These are phyloP conservation scores for Linaria vulgaris DNA, from an alignment of 257 asterid species.

Conservation along the genomic window DNA sequence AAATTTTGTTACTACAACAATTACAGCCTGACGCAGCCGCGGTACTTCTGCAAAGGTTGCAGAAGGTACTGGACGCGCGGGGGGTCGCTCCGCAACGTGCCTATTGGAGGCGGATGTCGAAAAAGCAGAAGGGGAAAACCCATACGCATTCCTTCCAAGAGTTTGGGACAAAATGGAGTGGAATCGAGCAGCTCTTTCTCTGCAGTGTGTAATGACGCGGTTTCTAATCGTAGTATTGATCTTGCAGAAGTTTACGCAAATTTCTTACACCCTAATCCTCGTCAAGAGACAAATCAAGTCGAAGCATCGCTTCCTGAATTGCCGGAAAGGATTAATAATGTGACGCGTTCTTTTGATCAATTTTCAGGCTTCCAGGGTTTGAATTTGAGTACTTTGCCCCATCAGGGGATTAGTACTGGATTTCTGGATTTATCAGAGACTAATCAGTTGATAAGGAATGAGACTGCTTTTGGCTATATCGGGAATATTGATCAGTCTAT, in stretches of 20 bases:
- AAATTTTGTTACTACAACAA: conserved; percentile 86
- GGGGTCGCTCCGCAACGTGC: conserved; percentile 77
- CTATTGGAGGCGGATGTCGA: conserved; percentile 78
- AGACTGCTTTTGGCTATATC: neutral
- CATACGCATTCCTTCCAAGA: conserved; percentile 8
- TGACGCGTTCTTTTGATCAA: conserved; percentile 23
- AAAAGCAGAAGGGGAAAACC: conserved; percentile 43
- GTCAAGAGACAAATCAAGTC: neutral
- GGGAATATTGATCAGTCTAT: conserved; percentile 32
- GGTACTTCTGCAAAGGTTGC: conserved; percentile 78
- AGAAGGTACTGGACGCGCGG: conserved; percentile 86
- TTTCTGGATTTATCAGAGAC: conserved; percentile 23
- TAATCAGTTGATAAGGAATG: neutral
- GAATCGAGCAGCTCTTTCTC: conserved; percentile 19
- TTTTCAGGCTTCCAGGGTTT: conserved; percentile 24
- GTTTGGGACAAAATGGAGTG: conserved; percentile 15
- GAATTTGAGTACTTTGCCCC: conserved; percentile 1
- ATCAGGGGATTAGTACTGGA: conserved; percentile 20
- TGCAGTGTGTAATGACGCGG: conserved; percentile 12
- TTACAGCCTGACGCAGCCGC: conserved; percentile 75
- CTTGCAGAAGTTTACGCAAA: conserved; percentile 65
- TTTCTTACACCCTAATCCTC: conserved; percentile 43
- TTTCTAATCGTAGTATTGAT: conserved; percentile 39
- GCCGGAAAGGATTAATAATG: conserved; percentile 5
- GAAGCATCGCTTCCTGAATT: neutral